Evolutionary conservation across 257 asterid species (phyloP), one percentile per base, ranked within the genome.

Genomic region (Rubia yunnanensis): DNA sequence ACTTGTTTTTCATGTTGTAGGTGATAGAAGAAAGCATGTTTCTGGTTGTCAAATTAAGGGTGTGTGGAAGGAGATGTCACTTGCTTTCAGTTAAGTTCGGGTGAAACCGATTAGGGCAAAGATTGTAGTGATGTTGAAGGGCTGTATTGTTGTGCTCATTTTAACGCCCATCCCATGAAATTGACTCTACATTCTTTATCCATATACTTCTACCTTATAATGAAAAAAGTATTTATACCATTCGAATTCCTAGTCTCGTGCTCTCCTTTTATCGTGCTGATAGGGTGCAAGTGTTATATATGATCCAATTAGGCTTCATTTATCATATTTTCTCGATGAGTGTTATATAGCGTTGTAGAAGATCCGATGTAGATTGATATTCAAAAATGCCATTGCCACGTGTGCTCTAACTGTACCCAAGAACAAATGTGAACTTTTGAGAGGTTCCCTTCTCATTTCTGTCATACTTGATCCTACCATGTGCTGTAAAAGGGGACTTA

Each of bases 1-100:
- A 34, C 10, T 44, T 23, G 17, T 63, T 60, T 44, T 50, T 59
- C 60, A 46, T 61, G 54, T 66, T 70, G 67, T 71, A 76, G 77
- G 80, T 63, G 64, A 30, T 67, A 68, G 66, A 71, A 39, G 48
- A 50, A 64, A 36, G 44, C 14, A 28, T 44, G 64, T 26, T 74
- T 48, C 64, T 10, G 48, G 63, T 65, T 65, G 36, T 66, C 70
- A 50, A 38, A 27, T 31, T 67, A 71, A 66, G 69, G 64, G 67
- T 61, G 32, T 60, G 54, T 41, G 35, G 61, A 50, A 23, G 69
- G 55, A 66, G 70, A 46, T 50, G 5, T 13, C 24, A 64, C 61
- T 41, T 31, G 39, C 60, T 15, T 71, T 54, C 27, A 26, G 58
- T 62, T 54, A 44, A 46, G 60, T 71, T 30, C 10, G 66, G 68